Percentiles rank a stretch among this genome's conserved stretches.
Conservation (phyloP, 2,329 filamentous ascomycete genomes). For the Monosporascus sp. region DNA sequence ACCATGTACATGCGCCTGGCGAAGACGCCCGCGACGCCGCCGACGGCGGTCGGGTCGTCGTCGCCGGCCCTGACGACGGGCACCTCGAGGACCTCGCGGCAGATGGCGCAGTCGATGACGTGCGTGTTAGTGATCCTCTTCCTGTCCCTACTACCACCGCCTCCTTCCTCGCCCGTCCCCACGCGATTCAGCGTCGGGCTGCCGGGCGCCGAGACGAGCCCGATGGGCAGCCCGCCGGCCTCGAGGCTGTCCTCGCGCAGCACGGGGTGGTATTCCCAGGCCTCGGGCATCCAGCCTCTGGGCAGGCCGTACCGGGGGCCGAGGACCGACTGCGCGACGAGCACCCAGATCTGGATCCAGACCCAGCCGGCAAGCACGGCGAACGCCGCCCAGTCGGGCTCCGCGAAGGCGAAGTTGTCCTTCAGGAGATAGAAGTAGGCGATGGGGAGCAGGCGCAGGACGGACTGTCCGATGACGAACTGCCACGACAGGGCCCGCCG, state of each 20-base stretch:
- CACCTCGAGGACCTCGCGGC: constrained; percentile 85
- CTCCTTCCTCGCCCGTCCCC: constrained; percentile 19
- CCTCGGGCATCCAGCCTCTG: constrained; percentile 60
- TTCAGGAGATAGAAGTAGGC: constrained; percentile 76
- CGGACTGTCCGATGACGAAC: constrained; percentile 79
- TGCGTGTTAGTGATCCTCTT: constrained; percentile 31
- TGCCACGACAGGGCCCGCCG: constrained; percentile 87
- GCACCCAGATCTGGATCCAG: constrained; percentile 75
- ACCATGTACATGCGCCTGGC: constrained; percentile 89
- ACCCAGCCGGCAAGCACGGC: constrained; percentile 67
- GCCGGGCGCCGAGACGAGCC: constrained; percentile 44
- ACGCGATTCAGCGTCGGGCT: constrained; percentile 27
- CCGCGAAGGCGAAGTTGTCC: constrained; percentile 76
- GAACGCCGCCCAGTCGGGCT: constrained; percentile 62
- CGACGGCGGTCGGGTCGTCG: constrained; percentile 38
- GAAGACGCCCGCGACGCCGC: constrained; percentile 62
- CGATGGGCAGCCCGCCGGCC: constrained; percentile 74
- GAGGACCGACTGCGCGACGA: constrained; percentile 78
- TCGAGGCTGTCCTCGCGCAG: constrained; percentile 78
- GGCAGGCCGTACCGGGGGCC: constrained; percentile 85
- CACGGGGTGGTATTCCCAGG: constrained; percentile 93
- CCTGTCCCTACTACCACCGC: constrained; percentile 16
- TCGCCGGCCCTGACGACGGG: constrained; percentile 64
- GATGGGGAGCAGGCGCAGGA: constrained; percentile 72
- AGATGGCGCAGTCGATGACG: constrained; percentile 89